These are phyloP conservation scores for Talaromyces verruculosus DNA, from an alignment of 2,329 filamentous ascomycete genomes.

Conservation along the genomic window DNA sequence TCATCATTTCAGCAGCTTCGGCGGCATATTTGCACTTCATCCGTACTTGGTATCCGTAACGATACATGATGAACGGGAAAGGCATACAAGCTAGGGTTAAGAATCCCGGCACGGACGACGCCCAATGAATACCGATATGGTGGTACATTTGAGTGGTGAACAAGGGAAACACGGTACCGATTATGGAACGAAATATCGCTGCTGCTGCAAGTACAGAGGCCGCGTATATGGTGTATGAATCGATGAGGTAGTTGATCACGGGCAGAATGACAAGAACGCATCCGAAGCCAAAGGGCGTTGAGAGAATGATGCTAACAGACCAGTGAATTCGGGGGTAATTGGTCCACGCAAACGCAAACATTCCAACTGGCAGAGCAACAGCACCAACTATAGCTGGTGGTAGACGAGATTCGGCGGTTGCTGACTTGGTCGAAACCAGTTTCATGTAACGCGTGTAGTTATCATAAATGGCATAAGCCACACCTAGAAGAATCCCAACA, in stretches of 20 bases:
- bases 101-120: slow-evolving; percentile 41
- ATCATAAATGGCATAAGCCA: slow-evolving; percentile 35
- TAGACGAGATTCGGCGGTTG: slow-evolving; percentile 56
- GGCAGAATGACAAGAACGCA: slow-evolving; percentile 36
- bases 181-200: slow-evolving; percentile 43
- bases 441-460: slow-evolving; percentile 32
- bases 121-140: slow-evolving; percentile 45
- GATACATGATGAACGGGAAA: slow-evolving; percentile 42
- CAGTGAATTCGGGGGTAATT: slow-evolving; percentile 42
- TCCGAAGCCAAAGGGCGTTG: slow-evolving; percentile 36
- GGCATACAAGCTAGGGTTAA: slow-evolving; percentile 38
- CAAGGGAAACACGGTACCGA: slow-evolving; percentile 46
- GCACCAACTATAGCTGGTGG: slow-evolving; percentile 47
- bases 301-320: slow-evolving; percentile 34
- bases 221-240: slow-evolving; percentile 39
- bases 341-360: slow-evolving; percentile 59
- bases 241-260: slow-evolving; percentile 40
- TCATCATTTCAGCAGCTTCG: slow-evolving; percentile 19
- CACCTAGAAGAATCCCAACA: slow-evolving; percentile 34
- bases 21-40: slow-evolving; percentile 38
- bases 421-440: slow-evolving; percentile 46
- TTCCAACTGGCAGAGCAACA: slow-evolving; percentile 51
- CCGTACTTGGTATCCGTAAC: slow-evolving; percentile 36
- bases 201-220: slow-evolving; percentile 41
- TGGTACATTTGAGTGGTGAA: slow-evolving; percentile 45